Evolutionary conservation across 1,139 yeast genomes (phyloP), one percentile per base, ranked within the genome.

Genomic region (Groenewaldozyma auringiensis): DNA sequence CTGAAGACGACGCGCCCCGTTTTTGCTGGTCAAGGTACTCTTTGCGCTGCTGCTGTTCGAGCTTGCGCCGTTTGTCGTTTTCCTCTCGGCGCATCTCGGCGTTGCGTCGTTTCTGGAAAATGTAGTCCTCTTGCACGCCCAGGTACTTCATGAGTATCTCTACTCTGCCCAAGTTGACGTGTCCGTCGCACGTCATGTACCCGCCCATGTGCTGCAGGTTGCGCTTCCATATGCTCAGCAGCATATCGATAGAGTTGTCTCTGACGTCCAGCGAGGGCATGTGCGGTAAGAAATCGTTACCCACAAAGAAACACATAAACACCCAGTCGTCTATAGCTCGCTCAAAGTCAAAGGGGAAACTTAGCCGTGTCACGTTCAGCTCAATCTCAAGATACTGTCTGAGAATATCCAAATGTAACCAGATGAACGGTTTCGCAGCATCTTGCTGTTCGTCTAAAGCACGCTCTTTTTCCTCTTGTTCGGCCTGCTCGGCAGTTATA

Each of bases 251-350:
- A 55, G 96, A 92, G 59, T 87, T 86, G 64, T 94, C 97, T 56
- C 98, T 78, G 39, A 92, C 96, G 61, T 92, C 96, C 51, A 94
- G 72, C 44, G 94, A 81, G 4, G 99, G 98, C 54, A 94, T 70
- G 66, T 92, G 98, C 2, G 99, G 99, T 60, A 94, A 72, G 72
- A 94, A 94, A 78, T 94, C 99, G 62, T 94, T 94, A 64, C 99
- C 99, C 48, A 92, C 95, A 62, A 94, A 94, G 70, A 94, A 94
- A 74, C 97, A 92, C 89, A 94, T 83, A 56, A 94, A 94, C 16
- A 94, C 89, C 98, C 98, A 94, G 67, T 94, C 99, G 63, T 94
- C 99, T 50, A 94, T 82, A 2, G 97, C 96, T 48, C 98, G 74
- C 66, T 94, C 99, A 50, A 88, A 67, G 61, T 92, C 96, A 66